Evolutionary conservation across 371 early-diverging fungal species (phyloP), one percentile per base, ranked within the genome.

Genomic region (Mortierella sp.): DNA sequence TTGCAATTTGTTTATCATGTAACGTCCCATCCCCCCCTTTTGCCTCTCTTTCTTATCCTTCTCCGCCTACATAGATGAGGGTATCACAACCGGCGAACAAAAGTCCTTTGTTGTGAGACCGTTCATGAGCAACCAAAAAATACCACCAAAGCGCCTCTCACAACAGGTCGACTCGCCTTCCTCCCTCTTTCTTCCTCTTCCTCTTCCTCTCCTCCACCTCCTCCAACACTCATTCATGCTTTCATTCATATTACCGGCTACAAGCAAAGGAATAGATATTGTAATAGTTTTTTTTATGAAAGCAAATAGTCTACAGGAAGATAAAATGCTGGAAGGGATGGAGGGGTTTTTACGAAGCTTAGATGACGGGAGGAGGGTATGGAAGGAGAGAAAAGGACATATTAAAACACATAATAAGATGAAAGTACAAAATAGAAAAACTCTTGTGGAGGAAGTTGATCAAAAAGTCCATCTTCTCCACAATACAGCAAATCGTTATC

Each of bases 231-330:
- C 58, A 28, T 28, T 28, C 14, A n/a, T 8, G 13, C 26, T 4
- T 13, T n/a, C n/a, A 24, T 60, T 10, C 60, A 58, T 26, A 28
- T 5, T 1, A 4, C 26, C 14, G 21, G 4, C 28, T 31, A 60
- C 16, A 50, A 16, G 50, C 50, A 13, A 21, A 50, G 28, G 8
- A 16, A 16, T 50, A 16, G 50, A 3, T 50, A 50, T 14, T 11
- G 50, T 34, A 65, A 10, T 65, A 34, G n/a, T 65, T 65, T 34
- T 34, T 65, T 65, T 65, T 28, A 65, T 65, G 21, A 6, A 3
- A 65, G 68, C 68, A 65, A 65, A 65, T 65, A 65, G 38, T 65
- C 68, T 65, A 65, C 68, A 65, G 57, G 10, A 63, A 28, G 31
- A 65, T 65, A 65, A 16, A 65, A 65, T 65, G 68, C 68, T 34